phyloP scores from a whole-genome alignment of 2,329 filamentous ascomycete species.

The Westerdykella ornata region DNA sequence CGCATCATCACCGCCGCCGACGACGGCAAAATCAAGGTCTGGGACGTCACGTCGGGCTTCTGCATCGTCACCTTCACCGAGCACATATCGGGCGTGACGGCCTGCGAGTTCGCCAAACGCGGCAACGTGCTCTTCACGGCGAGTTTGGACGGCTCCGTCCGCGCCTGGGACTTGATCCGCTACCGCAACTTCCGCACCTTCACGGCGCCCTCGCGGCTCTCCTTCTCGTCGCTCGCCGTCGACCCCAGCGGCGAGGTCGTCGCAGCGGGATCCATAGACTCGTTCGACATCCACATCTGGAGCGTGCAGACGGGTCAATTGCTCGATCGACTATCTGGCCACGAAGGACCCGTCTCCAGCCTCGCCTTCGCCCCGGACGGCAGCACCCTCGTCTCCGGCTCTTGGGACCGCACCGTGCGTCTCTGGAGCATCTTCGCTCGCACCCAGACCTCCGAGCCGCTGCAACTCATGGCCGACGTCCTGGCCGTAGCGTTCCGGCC shows the following conservation, averaged over 20 bases:
- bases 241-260: constrained; percentile 95
- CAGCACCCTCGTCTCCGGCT: constrained; percentile 76
- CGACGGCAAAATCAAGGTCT: constrained; percentile 97
- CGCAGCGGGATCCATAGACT: constrained; percentile 89
- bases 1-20: constrained; percentile 89
- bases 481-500: constrained; percentile 80
- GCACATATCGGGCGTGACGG: constrained; percentile 88
- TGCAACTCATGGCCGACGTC: constrained; percentile 88
- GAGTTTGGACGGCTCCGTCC: constrained; percentile 85
- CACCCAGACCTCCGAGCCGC: constrained; percentile 88
- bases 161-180: constrained; percentile 92
- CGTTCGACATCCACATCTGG: constrained; percentile 97
- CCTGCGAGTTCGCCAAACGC: constrained; percentile 89
- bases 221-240: constrained; percentile 91
- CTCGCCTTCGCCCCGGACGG: constrained; percentile 86
- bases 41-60: constrained; percentile 94
- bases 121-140: constrained; percentile 95
- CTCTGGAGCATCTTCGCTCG: constrained; percentile 94
- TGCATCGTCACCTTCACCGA: constrained; percentile 98
- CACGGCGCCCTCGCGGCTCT: constrained; percentile 82
- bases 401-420: constrained; percentile 92
- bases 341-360: constrained; percentile 87
- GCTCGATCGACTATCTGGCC: constrained; percentile 81
- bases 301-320: constrained; percentile 96
- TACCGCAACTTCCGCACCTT: constrained; percentile 98